A percentile compares a stretch with the other conserved stretches of the same genome.
These are phyloP conservation scores for Centrapalus pauciflorus DNA, from an alignment of 129 eudicot species.

Conservation along the genomic window DNA sequence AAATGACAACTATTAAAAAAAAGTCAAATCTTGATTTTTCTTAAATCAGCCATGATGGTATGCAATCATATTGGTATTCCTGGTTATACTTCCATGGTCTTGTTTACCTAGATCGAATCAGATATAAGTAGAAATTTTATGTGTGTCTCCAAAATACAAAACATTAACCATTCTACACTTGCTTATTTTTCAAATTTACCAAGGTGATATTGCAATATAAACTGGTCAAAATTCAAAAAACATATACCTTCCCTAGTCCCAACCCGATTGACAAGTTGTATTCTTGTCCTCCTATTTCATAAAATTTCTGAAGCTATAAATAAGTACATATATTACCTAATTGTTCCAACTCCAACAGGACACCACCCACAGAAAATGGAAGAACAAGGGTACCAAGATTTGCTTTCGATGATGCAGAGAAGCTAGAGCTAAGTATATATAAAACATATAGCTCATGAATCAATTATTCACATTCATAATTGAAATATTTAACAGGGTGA, in stretches of 20 bases:
- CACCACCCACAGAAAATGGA: slow-evolving; percentile 23
- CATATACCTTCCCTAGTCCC: background rate
- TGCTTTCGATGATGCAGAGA: slow-evolving; percentile 85
- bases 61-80: too few relatives aligned
- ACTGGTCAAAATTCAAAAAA: slow-evolving; percentile 5
- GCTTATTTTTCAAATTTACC: background rate
- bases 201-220: background rate
- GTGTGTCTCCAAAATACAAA: background rate
- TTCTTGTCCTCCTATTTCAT: background rate
- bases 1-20: too few relatives aligned
- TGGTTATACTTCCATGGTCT: too few relatives aligned
- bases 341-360: background rate
- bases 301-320: slow-evolving; percentile 17
- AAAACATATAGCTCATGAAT: too few relatives aligned
- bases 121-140: background rate
- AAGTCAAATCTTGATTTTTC: too few relatives aligned
- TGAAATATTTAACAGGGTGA: too few relatives aligned
- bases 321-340: background rate
- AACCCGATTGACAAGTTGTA: slow-evolving; percentile 16
- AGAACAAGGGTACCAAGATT: slow-evolving; percentile 48
- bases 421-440: slow-evolving; percentile 60
- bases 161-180: background rate
- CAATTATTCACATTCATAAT: too few relatives aligned
- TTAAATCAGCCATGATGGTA: too few relatives aligned
- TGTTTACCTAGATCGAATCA: too few relatives aligned